Evolutionary conservation across 1,284 basidiomycete genomes (phyloP).

Genomic region (Sanghuangporus sanghuang): DNA sequence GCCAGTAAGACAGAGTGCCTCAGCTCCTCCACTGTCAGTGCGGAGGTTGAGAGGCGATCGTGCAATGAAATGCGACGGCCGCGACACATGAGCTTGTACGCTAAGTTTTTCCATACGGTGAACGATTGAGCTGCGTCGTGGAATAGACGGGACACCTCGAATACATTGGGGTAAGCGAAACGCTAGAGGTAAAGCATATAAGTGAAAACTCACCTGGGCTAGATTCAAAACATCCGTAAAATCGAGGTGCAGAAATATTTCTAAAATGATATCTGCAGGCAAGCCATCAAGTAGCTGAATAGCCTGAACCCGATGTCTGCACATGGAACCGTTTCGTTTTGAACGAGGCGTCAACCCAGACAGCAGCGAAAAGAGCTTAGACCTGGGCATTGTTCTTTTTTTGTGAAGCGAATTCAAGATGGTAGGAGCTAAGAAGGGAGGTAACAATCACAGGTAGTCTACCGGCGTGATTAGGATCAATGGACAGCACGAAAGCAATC

Average conservation of each 20-base stretch:
- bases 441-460: not conserved
- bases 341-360: not conserved
- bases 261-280: constrained; percentile 9
- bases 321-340: not conserved
- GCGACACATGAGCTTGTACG: constrained; percentile 15
- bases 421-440: not conserved
- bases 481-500: not conserved
- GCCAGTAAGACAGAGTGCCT: constrained; percentile 11
- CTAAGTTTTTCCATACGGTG: constrained; percentile 12
- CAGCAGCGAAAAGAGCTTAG: not conserved
- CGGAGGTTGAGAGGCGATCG: constrained; percentile 10
- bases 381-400: not conserved
- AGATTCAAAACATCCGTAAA: constrained; percentile 12
- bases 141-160: constrained; percentile 13
- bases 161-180: not conserved
- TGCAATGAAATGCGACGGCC: constrained; percentile 14
- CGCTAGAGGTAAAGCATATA: not conserved
- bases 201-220: constrained; percentile 6
- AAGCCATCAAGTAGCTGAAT: constrained; percentile 4
- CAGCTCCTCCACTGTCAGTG: constrained; percentile 10
- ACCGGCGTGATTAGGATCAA: not conserved
- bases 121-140: constrained; percentile 7
- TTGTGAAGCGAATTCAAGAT: not conserved
- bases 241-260: constrained; percentile 13
- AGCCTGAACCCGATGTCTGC: not conserved